Base-by-base conservation (phyloP, 768 basidiomycete genomes). In the Boletus speciosus region DNA sequence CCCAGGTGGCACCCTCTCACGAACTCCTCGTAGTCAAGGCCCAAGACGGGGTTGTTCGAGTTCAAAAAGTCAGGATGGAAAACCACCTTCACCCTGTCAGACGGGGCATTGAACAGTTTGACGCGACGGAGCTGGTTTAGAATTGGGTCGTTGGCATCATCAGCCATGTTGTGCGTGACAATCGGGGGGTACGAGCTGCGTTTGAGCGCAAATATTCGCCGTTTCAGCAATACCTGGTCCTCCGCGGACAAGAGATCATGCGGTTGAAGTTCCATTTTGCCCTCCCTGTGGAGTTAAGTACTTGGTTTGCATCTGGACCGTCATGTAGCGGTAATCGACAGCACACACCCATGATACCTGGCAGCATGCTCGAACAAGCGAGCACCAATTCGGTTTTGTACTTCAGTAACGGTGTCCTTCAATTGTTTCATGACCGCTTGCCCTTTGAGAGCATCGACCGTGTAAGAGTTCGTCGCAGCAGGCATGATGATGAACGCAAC, bases 401-500 rank as follows among this genome's bases (percentile, higher is more conserved):
- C 93, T 68, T 98, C 95, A 11, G 86, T 89, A 47, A 98, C 93
- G 6, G 96, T 97, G 66, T 98, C 97, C 49, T 87, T 85, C 10
- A 99, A 77, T 70, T 98, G 97, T 70, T 96, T 96, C 54, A 92
- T 98, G 47, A 98, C 97, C 14, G 97, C 97, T 65, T 98, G 97
- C 11, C 88, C 88, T 71, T 99, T 99, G 58, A 99, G 83, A 0
- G 97, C 93, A 64, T 99, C 97, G 64, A 99, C 83, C 23, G 96
- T 98, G 75, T 98, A 99, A 5, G 93, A 96, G 65, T 95, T 88
- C 1, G 93, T 98, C 10, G 90, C 74, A 6, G 97, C 97, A 21
- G 97, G 97, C 90, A 97, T 96, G 72, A 99, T 98, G 71, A 99
- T 92, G 78, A 99, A 99, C 0, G 97, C 97, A 42, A 99, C 91